These are phyloP conservation scores for Calocybe indica DNA, from an alignment of 768 basidiomycete species.

Conservation along the genomic window DNA sequence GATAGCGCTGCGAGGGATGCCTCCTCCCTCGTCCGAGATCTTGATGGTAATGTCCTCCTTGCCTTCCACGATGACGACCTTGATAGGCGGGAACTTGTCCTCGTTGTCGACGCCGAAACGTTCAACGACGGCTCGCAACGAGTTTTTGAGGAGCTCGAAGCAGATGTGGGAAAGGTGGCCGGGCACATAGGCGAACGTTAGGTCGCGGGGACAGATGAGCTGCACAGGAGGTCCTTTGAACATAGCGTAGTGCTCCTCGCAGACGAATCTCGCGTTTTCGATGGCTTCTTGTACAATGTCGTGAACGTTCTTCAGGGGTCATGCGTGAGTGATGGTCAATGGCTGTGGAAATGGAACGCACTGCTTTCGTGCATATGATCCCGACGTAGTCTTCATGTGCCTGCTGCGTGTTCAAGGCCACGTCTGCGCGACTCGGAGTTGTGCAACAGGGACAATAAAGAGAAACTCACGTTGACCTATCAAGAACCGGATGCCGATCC, in stretches of 20 bases:
- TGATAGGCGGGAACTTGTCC: slow-evolving; percentile 81
- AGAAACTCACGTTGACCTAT: slow-evolving; percentile 84
- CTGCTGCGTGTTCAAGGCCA: slow-evolving; percentile 89
- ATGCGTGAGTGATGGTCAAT: not conserved
- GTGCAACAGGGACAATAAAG: not conserved
- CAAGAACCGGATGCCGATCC: slow-evolving; percentile 93
- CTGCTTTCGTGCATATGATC: slow-evolving; percentile 92
- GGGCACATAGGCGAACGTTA: slow-evolving; percentile 92
- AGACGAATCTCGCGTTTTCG: slow-evolving; percentile 91
- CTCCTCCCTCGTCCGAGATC: slow-evolving; percentile 96
- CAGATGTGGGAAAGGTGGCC: slow-evolving; percentile 95
- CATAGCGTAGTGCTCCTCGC: slow-evolving; percentile 95
- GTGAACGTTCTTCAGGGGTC: slow-evolving; percentile 66
- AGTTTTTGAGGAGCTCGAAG: slow-evolving; percentile 98
- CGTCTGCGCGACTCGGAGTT: slow-evolving; percentile 44
- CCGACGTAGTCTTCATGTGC: slow-evolving; percentile 92
- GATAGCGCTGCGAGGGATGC: slow-evolving; percentile 83
- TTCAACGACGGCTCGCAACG: slow-evolving; percentile 93
- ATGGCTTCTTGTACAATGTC: slow-evolving; percentile 99
- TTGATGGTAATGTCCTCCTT: slow-evolving; percentile 99
- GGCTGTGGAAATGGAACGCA: slow-evolving; percentile 29
- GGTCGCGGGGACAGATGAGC: slow-evolving; percentile 84
- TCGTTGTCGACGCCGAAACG: slow-evolving; percentile 80
- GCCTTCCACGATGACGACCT: slow-evolving; percentile 94
- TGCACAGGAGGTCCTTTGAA: slow-evolving; percentile 96